phyloP scores from a whole-genome alignment of 768 basidiomycete genomes.

The Auricularia heimuer region DNA sequence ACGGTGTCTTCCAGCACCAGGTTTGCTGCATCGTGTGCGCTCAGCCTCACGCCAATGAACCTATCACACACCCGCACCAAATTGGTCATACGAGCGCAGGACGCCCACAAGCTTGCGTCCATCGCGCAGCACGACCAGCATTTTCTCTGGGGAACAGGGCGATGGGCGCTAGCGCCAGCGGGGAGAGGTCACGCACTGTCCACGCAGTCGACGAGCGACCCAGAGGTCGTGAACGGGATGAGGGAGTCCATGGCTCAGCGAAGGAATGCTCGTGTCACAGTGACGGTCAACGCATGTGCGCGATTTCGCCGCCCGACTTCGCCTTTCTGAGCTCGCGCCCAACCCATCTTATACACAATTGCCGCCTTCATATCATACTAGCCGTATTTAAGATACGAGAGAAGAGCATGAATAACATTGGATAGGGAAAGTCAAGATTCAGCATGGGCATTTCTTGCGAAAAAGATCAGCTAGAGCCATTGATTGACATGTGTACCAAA shows the following conservation, averaged over 20 bases:
- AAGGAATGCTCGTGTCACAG: neutral
- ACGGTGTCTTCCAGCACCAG: conserved; percentile 93
- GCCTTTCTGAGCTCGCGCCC: no score
- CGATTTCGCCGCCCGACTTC: neutral
- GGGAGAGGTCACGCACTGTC: conserved; percentile 74
- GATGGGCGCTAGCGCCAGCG: neutral
- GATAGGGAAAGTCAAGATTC: no score
- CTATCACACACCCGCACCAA: conserved; percentile 45
- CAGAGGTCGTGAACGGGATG: conserved; percentile 98
- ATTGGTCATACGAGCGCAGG: conserved; percentile 95
- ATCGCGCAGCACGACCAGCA: conserved; percentile 93
- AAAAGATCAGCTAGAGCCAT: no score
- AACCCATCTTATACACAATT: no score
- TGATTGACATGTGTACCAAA: no score
- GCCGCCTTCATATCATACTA: no score
- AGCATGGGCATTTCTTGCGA: no score
- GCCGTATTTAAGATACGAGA: no score
- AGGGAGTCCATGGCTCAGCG: conserved; percentile 69
- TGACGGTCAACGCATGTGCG: conserved; percentile 6
- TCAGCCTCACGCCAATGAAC: conserved; percentile 1
- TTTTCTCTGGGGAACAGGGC: conserved; percentile 64
- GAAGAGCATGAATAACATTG: no score
- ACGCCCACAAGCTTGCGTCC: conserved; percentile 96
- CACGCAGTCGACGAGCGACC: conserved; percentile 97
- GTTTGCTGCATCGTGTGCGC: conserved; percentile 55